Conservation (phyloP, 2,329 filamentous ascomycete species). For the Arthrobotrys iridis region DNA sequence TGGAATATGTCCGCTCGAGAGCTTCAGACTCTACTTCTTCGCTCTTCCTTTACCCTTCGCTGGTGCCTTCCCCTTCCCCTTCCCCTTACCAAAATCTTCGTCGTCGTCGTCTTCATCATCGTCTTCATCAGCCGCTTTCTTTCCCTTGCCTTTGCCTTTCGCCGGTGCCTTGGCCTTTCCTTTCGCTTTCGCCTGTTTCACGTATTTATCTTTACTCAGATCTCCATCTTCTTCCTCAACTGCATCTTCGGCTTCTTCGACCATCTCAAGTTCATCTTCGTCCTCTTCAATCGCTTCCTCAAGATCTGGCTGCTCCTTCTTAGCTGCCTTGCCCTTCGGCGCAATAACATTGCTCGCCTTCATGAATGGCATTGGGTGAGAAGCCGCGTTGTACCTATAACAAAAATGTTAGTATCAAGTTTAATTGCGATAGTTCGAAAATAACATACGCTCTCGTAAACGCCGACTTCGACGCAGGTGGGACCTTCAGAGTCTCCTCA, state of each 20-base stretch:
- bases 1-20: too few relatives aligned
- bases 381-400: conserved; percentile 80
- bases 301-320: conserved; percentile 85
- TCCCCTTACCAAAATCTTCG: conserved; percentile 60
- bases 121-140: conserved; percentile 58
- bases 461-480: conserved; percentile 83
- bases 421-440: not conserved
- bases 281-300: conserved; percentile 96
- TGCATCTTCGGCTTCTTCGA: conserved; percentile 66
- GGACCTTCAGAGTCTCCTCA: conserved; percentile 78
- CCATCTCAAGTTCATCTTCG: conserved; percentile 75
- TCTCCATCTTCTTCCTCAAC: conserved; percentile 79
- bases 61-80: conserved; percentile 39
- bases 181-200: conserved; percentile 85
- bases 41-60: conserved; percentile 34
- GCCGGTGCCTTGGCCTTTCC: conserved; percentile 66
- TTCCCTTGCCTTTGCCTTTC: conserved; percentile 59
- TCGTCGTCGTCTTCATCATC: conserved; percentile 47
- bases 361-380: conserved; percentile 94
- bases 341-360: conserved; percentile 77
- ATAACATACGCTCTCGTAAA: conserved; percentile 86
- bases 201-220: conserved; percentile 93
- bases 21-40: conserved; percentile 32
- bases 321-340: conserved; percentile 68
- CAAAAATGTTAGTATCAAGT: conserved; percentile 21